Conservation (phyloP, 2,329 filamentous ascomycete genomes). For the Aspergillus neoniger region DNA sequence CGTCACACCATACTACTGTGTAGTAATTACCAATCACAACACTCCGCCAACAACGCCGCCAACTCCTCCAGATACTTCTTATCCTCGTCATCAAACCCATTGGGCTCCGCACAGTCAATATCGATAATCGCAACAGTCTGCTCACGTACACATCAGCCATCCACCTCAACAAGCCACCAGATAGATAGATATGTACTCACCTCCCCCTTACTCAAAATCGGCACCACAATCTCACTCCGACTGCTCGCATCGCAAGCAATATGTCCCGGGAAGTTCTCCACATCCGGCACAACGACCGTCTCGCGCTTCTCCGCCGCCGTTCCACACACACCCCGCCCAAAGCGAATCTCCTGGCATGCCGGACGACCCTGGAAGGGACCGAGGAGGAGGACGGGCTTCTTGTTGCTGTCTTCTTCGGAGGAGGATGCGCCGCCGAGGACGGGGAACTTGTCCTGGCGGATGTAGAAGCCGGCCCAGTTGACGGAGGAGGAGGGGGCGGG, state of each 20-base stretch:
- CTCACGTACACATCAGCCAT: constrained; percentile 7
- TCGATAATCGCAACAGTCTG: constrained; percentile 53
- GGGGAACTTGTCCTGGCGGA: constrained; percentile 47
- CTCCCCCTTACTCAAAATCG: constrained; percentile 44
- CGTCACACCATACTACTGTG: too few species aligned
- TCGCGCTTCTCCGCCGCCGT: constrained; percentile 43
- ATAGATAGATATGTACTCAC: constrained; percentile 29
- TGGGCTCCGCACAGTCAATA: constrained; percentile 47
- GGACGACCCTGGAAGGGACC: constrained; percentile 53
- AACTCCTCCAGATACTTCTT: constrained; percentile 45
- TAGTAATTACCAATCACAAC: constrained; percentile 41
- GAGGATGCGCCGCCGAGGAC: constrained; percentile 18
- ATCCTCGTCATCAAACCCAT: constrained; percentile 50
- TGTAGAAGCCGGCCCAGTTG: constrained; percentile 54
- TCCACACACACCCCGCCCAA: constrained; percentile 51
- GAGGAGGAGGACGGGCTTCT: constrained; percentile 40
- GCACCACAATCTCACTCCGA: constrained; percentile 53
- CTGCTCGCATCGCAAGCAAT: constrained; percentile 54
- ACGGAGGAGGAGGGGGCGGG: constrained; percentile 46
- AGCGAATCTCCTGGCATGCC: constrained; percentile 50
- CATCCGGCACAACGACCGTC: constrained; percentile 48
- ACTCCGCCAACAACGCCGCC: constrained; percentile 41
- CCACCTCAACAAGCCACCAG: neutral
- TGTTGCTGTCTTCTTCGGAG: constrained; percentile 18
- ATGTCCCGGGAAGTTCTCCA: constrained; percentile 48